phyloP scores from a whole-genome alignment of 495 filamentous ascomycete genomes.

The Chaetomium tenue region DNA sequence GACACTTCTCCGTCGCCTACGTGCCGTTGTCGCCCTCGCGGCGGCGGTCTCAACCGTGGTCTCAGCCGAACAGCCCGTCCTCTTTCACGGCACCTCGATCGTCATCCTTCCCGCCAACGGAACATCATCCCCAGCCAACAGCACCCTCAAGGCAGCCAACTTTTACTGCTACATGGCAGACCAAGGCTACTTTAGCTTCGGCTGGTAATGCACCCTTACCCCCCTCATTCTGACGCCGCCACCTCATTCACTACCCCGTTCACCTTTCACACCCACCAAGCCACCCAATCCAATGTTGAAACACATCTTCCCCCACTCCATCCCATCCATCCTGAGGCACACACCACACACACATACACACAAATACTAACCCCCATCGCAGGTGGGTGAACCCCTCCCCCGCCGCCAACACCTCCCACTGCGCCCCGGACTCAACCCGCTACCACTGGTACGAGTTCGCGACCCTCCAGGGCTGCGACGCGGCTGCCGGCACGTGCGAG shows the following conservation, averaged over 20 bases:
- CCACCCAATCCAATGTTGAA: no score
- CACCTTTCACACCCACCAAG: no score
- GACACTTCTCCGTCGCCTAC: neutral
- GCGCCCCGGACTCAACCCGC: neutral
- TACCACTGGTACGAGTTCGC: slow-evolving; percentile 7
- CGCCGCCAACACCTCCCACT: slow-evolving; percentile 1
- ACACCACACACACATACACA: neutral
- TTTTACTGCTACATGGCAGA: slow-evolving; percentile 2
- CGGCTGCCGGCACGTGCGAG: neutral
- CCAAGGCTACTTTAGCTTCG: slow-evolving; percentile 1
- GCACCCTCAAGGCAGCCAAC: neutral
- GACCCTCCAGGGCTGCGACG: neutral
- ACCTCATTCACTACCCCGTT: neutral
- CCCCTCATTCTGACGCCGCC: neutral
- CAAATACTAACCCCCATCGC: neutral
- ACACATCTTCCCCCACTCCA: no score
- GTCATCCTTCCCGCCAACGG: neutral
- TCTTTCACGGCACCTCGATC: neutral
- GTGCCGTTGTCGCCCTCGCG: neutral
- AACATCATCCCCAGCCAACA: neutral
- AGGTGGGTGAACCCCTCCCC: slow-evolving; percentile 1
- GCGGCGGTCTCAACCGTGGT: neutral
- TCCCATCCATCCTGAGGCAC: neutral
- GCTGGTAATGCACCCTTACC: neutral
- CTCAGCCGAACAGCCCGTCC: neutral